Evolutionary conservation across 2,329 filamentous ascomycete genomes (phyloP).

Genomic region (Dactylellina leptospora): DNA sequence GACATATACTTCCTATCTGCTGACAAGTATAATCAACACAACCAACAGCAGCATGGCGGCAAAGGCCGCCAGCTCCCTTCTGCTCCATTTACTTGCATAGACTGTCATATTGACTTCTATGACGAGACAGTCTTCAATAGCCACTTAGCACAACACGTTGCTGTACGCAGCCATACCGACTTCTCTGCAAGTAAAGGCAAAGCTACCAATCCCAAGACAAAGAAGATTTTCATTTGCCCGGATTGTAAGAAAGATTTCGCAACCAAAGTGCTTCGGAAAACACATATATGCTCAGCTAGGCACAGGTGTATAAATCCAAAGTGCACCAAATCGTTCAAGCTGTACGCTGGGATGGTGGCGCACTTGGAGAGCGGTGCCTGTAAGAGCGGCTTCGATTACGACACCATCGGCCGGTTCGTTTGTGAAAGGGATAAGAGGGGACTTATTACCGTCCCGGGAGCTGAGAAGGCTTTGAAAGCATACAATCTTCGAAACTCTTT

Average conservation of each 20-base stretch:
- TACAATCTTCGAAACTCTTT: neutral
- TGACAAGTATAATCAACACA: neutral
- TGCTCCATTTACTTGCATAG: slow-evolving; percentile 7
- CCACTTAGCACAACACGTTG: slow-evolving; percentile 2
- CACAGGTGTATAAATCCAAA: slow-evolving; percentile 7
- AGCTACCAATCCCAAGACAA: neutral
- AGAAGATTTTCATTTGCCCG: slow-evolving; percentile 6
- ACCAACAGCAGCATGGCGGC: neutral
- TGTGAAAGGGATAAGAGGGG: slow-evolving; percentile 13
- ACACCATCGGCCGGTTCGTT: neutral
- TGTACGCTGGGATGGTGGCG: neutral
- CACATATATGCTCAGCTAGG: neutral
- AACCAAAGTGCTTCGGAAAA: neutral
- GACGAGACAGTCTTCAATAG: neutral
- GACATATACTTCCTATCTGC: neutral
- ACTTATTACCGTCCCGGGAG: slow-evolving; percentile 14
- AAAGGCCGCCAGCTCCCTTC: neutral
- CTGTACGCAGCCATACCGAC: neutral
- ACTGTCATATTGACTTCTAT: slow-evolving; percentile 11
- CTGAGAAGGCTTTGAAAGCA: neutral
- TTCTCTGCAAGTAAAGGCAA: neutral
- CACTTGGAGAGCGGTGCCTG: slow-evolving; percentile 21
- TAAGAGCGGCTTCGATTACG: neutral
- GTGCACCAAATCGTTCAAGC: neutral
- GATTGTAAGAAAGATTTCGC: slow-evolving; percentile 15